A percentile compares a stretch with the other conserved stretches of the same genome.
Conservation (phyloP, 257 asterid species). For the Solanum tarijense region DNA sequence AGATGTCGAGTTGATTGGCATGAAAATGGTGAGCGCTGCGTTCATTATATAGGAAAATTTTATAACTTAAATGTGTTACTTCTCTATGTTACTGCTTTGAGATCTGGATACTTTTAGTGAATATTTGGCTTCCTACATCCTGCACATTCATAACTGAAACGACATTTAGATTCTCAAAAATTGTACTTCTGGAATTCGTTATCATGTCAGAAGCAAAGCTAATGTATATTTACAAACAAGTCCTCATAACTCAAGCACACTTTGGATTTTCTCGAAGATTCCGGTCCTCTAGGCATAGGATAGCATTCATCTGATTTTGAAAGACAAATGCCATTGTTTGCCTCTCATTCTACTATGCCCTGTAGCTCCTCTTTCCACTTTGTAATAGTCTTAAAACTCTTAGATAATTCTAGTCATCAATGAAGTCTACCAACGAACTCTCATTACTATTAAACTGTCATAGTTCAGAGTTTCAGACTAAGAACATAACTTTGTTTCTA, state of each 20-base stretch:
- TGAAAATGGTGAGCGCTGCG: slow-evolving; percentile 54
- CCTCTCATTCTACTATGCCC: background rate
- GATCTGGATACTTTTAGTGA: background rate
- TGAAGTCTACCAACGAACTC: background rate
- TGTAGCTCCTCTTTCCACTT: background rate
- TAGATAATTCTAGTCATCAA: background rate
- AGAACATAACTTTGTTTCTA: background rate
- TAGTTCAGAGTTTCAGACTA: background rate
- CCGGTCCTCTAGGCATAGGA: background rate
- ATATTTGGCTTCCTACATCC: background rate
- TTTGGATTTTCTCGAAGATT: background rate
- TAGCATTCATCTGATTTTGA: background rate
- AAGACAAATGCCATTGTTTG: background rate
- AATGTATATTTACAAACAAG: background rate
- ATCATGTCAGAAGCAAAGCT: background rate
- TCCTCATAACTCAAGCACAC: background rate
- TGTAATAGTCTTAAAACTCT: background rate
- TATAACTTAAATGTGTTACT: background rate
- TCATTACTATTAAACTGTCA: background rate
- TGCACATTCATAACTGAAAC: background rate
- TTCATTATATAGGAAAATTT: background rate
- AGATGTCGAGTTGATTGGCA: slow-evolving; percentile 94
- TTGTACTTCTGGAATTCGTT: background rate
- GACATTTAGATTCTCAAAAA: background rate
- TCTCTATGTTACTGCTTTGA: background rate